These are phyloP conservation scores for Sporothrix euskadiensis DNA, from an alignment of 2,329 filamentous ascomycete species.

Conservation along the genomic window DNA sequence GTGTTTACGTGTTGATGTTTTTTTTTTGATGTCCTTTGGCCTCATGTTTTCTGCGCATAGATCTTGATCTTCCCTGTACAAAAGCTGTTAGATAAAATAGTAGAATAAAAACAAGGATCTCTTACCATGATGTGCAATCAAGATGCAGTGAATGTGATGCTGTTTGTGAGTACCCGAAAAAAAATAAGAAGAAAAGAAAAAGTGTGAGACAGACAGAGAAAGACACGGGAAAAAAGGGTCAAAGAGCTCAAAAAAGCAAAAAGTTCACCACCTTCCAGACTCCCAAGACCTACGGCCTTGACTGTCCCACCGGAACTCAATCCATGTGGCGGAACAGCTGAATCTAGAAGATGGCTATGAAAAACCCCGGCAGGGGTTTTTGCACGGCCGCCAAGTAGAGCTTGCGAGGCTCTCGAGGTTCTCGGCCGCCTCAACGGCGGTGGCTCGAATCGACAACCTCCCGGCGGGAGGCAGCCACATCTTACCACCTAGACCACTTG, in stretches of 20 bases:
- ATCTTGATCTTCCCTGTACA: neutral
- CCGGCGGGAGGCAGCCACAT: no score
- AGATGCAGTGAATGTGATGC: neutral
- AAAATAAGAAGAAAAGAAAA: neutral
- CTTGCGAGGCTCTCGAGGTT: neutral
- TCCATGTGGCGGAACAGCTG: neutral
- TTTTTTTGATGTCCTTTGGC: neutral
- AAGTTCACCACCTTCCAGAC: neutral
- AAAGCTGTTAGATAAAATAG: neutral
- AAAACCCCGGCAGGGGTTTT: conserved; percentile 1
- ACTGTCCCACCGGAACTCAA: neutral
- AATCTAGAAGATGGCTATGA: neutral
- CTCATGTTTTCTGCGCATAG: neutral
- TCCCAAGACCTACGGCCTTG: neutral
- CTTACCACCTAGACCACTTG: neutral
- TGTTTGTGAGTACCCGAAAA: neutral
- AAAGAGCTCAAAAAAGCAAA: neutral
- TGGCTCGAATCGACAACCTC: neutral
- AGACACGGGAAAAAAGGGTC: no score
- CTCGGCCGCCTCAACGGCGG: neutral
- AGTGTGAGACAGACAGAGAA: neutral
- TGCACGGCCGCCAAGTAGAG: neutral
- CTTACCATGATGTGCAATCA: neutral
- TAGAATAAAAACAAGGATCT: neutral
- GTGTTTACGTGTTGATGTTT: neutral